Evolutionary conservation across 2,329 filamentous ascomycete species (phyloP), one percentile per base, ranked within the genome.

Genomic region (Monilinia fructigena): DNA sequence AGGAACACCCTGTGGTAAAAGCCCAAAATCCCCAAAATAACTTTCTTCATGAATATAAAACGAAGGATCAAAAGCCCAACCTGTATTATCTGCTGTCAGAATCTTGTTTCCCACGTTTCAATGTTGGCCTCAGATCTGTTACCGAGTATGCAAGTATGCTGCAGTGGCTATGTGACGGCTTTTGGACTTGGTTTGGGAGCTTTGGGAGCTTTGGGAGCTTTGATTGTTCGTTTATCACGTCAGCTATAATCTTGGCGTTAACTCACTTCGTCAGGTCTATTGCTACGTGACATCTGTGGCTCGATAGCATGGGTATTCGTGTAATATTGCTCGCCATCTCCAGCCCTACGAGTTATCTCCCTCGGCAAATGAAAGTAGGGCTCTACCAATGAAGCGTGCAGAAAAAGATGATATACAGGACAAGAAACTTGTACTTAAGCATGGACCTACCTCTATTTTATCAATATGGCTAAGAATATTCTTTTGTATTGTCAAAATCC

Each of bases 31-130:
- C 14, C 16, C 28, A 11, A 35, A 50, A 60, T 12, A n/a, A 18
- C 26, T 38, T 8, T 26, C 31, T 60, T 3, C 45, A 18, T 38
- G 20, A 55, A 65, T 48, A 26, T 48, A 16, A 63, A 52, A 59
- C 66, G 67, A 68, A 67, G 68, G 68, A 70, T 69, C 59, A 68
- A 69, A 68, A 58, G 55, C 66, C 70, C 68, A 50, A 42, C 66
- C 66, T 71, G 66, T 67, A 69, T 67, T 28, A 42, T 65, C 45
- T 61, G 55, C 68, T 61, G 65, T 69, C 63, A 69, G 50, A 48
- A 35, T 69, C 63, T 68, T 68, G 66, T 69, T 66, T 70, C 64
- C 68, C 68, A 50, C 60, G 62, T 69, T 71, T 50, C 48, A 48
- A 58, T 66, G 56, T 66, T 65, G 14, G 35, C 35, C 62, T 64